Evolutionary conservation across 768 basidiomycete genomes (phyloP).

Genomic region (Lactarius sp.): DNA sequence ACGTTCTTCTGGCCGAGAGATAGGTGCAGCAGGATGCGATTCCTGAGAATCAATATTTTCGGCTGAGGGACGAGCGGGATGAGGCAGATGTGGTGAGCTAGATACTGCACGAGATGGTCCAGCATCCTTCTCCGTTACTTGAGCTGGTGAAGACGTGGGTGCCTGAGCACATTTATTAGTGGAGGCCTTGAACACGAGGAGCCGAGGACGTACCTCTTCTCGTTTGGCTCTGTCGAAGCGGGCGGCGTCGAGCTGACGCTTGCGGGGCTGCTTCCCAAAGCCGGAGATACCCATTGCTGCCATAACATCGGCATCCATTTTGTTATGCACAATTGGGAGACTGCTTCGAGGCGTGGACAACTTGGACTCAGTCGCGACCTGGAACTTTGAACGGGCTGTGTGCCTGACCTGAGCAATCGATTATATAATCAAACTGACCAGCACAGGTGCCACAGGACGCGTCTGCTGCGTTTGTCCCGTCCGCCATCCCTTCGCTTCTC

Average conservation of each 20-base stretch:
- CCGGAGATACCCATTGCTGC: slow-evolving; percentile 80
- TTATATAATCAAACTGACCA: neutral
- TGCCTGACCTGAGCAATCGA: neutral
- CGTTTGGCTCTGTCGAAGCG: slow-evolving; percentile 76
- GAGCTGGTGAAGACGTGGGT: neutral
- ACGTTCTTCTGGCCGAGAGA: neutral
- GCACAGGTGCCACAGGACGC: neutral
- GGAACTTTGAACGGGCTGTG: neutral
- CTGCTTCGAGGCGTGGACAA: neutral
- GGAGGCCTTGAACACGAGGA: neutral
- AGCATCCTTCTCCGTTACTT: slow-evolving; percentile 29
- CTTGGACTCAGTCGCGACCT: neutral
- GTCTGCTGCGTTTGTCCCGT: neutral
- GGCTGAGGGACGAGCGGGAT: neutral
- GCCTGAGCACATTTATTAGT: slow-evolving; percentile 7
- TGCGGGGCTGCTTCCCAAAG: slow-evolving; percentile 71
- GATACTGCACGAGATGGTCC: slow-evolving; percentile 27
- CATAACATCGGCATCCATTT: slow-evolving; percentile 63
- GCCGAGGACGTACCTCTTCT: slow-evolving; percentile 34
- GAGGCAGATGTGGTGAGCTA: slow-evolving; percentile 22
- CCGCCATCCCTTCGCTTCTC: neutral
- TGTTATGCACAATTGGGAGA: slow-evolving; percentile 4
- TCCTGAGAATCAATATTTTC: neutral
- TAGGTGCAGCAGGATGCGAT: slow-evolving; percentile 10
- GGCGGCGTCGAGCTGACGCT: slow-evolving; percentile 65